Percentiles rank a stretch among this genome's conserved stretches.
Evolutionary conservation across 345 rosid genomes (phyloP).

Genomic region (Ricinus communis): DNA sequence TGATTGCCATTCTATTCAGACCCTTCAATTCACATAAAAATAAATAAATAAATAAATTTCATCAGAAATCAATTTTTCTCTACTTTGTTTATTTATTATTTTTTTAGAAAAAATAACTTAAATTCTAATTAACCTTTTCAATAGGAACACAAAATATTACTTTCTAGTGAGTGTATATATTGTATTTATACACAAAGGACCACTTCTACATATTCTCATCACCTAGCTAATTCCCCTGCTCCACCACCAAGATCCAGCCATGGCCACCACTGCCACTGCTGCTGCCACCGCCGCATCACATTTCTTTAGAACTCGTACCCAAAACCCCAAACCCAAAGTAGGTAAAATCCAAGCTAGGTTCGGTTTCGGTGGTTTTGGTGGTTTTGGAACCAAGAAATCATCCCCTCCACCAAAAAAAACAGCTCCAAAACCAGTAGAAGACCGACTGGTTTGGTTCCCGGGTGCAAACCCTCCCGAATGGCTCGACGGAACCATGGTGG

Average conservation of each 20-base stretch:
- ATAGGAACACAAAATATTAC: too few relatives aligned
- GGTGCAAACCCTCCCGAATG: constrained; percentile 68
- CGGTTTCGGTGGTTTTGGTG: constrained; percentile 53
- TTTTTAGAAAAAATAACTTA: background rate
- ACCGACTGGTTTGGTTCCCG: constrained; percentile 74
- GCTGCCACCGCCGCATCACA: constrained; percentile 51
- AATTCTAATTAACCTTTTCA: background rate
- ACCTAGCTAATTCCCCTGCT: background rate
- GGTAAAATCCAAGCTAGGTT: constrained; percentile 60
- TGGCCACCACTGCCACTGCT: constrained; percentile 32
- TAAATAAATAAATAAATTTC: background rate
- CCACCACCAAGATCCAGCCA: constrained; percentile 9
- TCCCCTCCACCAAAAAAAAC: constrained; percentile 40
- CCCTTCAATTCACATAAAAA: constrained; percentile 4
- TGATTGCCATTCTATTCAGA: constrained; percentile 18
- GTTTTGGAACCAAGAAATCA: constrained; percentile 52
- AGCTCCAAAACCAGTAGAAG: constrained; percentile 12
- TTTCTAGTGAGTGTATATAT: too few relatives aligned
- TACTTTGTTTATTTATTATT: background rate
- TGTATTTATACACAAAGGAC: background rate
- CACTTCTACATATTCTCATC: background rate
- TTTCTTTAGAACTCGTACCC: constrained; percentile 51
- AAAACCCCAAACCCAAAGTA: constrained; percentile 25
- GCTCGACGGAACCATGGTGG: constrained; percentile 78
- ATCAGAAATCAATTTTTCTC: background rate